These are phyloP conservation scores for Leucosporidium creatinivorum DNA, from an alignment of 768 basidiomycete genomes.

Conservation along the genomic window DNA sequence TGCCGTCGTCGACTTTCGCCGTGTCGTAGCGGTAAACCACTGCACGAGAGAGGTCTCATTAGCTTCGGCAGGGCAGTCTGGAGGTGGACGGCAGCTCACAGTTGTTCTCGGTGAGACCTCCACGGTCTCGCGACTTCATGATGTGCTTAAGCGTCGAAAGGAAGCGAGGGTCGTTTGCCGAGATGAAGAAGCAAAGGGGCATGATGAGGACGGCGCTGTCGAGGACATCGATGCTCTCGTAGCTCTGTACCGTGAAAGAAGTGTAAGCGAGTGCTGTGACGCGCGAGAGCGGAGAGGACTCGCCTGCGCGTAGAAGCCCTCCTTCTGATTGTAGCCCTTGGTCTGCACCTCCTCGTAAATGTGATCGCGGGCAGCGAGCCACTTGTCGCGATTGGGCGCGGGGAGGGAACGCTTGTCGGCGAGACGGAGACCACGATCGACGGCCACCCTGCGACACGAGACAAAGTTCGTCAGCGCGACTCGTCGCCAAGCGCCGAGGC, in stretches of 20 bases:
- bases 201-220: conserved; percentile 68
- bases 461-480: neutral
- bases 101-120: conserved; percentile 79
- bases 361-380: conserved; percentile 67
- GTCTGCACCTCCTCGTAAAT: conserved; percentile 91
- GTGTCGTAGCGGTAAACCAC: conserved; percentile 86
- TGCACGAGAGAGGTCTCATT: neutral
- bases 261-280: neutral
- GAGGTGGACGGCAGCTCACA: conserved; percentile 15
- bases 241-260: conserved; percentile 67
- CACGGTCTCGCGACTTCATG: conserved; percentile 76
- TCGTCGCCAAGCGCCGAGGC: neutral
- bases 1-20: conserved; percentile 75
- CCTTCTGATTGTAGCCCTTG: conserved; percentile 67
- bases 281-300: neutral
- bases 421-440: conserved; percentile 87
- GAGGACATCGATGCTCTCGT: conserved; percentile 65
- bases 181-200: conserved; percentile 55
- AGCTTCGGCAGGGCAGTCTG: neutral
- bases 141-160: conserved; percentile 74
- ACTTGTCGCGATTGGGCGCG: conserved; percentile 47
- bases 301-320: conserved; percentile 12
- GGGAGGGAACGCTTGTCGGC: conserved; percentile 93
- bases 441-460: conserved; percentile 53
- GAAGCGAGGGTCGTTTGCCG: conserved; percentile 69